Base-by-base conservation (phyloP, 2,329 filamentous ascomycete genomes). In the Fusarium mundagurra region DNA sequence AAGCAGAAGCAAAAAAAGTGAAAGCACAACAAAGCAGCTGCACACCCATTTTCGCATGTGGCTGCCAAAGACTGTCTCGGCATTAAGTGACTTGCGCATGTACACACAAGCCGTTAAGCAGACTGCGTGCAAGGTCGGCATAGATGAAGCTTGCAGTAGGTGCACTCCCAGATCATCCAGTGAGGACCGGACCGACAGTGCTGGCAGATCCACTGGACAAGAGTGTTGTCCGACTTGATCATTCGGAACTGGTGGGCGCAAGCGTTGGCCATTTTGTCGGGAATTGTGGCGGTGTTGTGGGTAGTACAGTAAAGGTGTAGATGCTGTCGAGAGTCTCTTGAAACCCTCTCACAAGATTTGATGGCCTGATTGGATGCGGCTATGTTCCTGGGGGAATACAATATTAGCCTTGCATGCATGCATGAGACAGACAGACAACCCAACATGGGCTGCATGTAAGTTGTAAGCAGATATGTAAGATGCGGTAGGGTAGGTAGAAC, bases 91-190 rank as follows among this genome's bases (percentile, higher is more conserved):
- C 29, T 57, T 74, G 54, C 41, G 57, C 24, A 60, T 24, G 34
- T 45, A 55, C 17, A 20, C 50, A 36, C n/a, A 60, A 58, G 51
- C 63, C 44, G 61, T 76, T 75, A 82, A 54, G 74, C 76, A 54
- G 78, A 73, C 61, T 88, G 84, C 53, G 86, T 86, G 80, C 91
- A 92, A 33, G 85, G 82, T 60, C 89, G 85, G 81, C 91, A 93
- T 36, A 88, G 86, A 82, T 92, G 90, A 58, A 92, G 83, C 80
- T 91, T 90, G 87, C 91, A 93, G 80, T 91, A 92, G 70, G 87
- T 85, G 83, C 91, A 93, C 81, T 93, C 90, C 73, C 88, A 92
- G 77, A 93, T 92, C 82, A 88, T 88, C 89, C 90, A 92, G 81
- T 91, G 88, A 59, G 90, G 90, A 4, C 90, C 91, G 5, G 88